Evolutionary conservation across 768 basidiomycete genomes (phyloP), one percentile per base, ranked within the genome.

Genomic region (Tulasnella sp.): DNA sequence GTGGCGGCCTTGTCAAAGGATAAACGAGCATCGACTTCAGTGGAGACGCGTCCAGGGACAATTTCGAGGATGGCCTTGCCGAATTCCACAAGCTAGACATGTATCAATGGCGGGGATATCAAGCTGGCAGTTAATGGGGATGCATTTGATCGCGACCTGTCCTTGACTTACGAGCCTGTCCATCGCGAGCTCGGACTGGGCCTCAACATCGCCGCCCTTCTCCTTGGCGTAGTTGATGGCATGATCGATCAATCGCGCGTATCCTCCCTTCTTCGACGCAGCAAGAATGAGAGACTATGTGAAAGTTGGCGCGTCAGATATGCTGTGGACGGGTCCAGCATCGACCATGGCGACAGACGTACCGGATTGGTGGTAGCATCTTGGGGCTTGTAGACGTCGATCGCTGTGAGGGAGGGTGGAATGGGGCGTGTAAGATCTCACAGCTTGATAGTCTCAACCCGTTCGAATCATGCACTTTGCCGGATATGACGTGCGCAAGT

Each of bases 281-380:
- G 90, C 89, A 69, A 99, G 78, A 70, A 98, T 91, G 42, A 71
- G 65, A 19, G 66, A 67, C 34, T 64, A 54, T 41, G 52, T 48
- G 48, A 19, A 5, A 21, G 15, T 42, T 22, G 45, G 34, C 38
- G 11, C 46, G 57, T 21, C 31, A n/a, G 7, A 55, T 29, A 25
- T 55, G 49, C n/a, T n/a, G n/a, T 51, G 19, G 49, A 48, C n/a
- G 31, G 19, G 25, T 10, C 50, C 42, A 59, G 41, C 52, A 31
- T 10, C 51, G 53, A n/a, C 21, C 60, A 51, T 31, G 42, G 21
- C n/a, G 15, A 54, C 21, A 17, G 52, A 54, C 29, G 17, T 53
- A 90, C 92, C 17, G 96, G 96, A 77, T 98, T 99, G 64, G 96
- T 99, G 46, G 96, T 98, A 21, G 94, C 94, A 77, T 97, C 94